Base-by-base conservation (phyloP, 495 filamentous ascomycete species). In the Cairneyella variabilis region DNA sequence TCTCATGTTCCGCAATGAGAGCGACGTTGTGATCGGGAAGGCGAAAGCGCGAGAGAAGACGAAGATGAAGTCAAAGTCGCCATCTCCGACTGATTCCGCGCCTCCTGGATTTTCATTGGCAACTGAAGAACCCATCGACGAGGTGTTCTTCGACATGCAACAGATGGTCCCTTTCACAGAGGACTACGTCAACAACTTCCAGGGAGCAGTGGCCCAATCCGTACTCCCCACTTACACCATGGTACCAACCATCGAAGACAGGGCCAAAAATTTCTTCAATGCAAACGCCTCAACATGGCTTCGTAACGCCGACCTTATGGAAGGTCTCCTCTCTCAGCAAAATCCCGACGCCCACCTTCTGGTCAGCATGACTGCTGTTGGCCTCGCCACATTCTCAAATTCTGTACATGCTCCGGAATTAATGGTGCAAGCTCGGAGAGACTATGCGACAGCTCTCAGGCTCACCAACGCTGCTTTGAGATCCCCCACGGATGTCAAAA, bases 1-100 rank as follows among this genome's bases (percentile, higher is more conserved):
- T 48, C 71, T 89, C 37, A 82, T 88, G 76, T 90, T 89, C 63
- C 80, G 85, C 23, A 83, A 88, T 60, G 83, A 90, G 64, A 89
- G 83, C 63, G 75, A 77, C 48, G 76, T 81, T 55, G 82, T 89
- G 40, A 78, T 81, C 52, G 76, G 75, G 52, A 89, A 86, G 66
- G 83, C 79, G 37, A 58, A 53, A 30, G 49, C 76, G 18, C 75
- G 41, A 41, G 56, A 53, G 25, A 54, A 52, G 20, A 26, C 45
- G 7, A 76, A 76, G 44, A 76, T 76, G 9, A 75, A 47, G 41
- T 11, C 52, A 10, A 48, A 53, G 40, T 51, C 53, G 10, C 32
- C 41, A 25, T 22, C 20, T 16, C 40, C 47, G 12, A 27, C 11
- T 1, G n/a, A 20, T 22, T 30, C 38, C 22, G 26, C 18, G 3